Evolutionary conservation across 2,329 filamentous ascomycete species (phyloP).

Genomic region (Tympanopsis confertula): DNA sequence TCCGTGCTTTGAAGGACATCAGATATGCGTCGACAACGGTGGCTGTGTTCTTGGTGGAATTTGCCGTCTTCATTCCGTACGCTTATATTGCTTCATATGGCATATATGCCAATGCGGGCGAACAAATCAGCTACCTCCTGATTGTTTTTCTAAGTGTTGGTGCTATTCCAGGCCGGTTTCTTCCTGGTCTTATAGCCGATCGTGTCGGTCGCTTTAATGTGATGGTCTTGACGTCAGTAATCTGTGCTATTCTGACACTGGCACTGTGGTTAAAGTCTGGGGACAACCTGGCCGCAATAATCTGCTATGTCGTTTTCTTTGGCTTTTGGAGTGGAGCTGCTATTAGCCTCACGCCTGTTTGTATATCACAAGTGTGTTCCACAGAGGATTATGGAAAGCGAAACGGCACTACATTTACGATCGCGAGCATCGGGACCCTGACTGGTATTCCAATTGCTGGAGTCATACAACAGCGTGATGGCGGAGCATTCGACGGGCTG

Average conservation of each 20-base stretch:
- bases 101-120: constrained; percentile 11
- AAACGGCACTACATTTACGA: constrained; percentile 12
- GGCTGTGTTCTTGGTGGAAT: constrained; percentile 19
- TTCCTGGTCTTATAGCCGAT: constrained; percentile 19
- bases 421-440: constrained; percentile 11
- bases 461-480: constrained; percentile 7
- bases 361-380: constrained; percentile 15
- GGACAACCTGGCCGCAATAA: constrained; percentile 7
- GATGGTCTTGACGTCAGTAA: constrained; percentile 10
- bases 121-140: constrained; percentile 14
- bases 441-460: constrained; percentile 13
- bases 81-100: constrained; percentile 20
- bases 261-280: constrained; percentile 10
- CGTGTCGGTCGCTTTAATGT: constrained; percentile 17
- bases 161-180: constrained; percentile 14
- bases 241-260: constrained; percentile 10
- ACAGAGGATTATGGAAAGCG: constrained; percentile 14
- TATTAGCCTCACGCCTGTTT: constrained; percentile 16
- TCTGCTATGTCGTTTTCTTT: constrained; percentile 12
- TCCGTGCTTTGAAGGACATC: constrained; percentile 11
- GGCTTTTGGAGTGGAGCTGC: constrained; percentile 13
- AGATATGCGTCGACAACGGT: constrained; percentile 12
- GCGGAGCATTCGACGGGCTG: constrained; percentile 7
- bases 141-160: constrained; percentile 15
- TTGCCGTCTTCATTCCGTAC: constrained; percentile 20